Conservation (phyloP, 2,329 filamentous ascomycete species). For the Penicillium sumatraense region DNA sequence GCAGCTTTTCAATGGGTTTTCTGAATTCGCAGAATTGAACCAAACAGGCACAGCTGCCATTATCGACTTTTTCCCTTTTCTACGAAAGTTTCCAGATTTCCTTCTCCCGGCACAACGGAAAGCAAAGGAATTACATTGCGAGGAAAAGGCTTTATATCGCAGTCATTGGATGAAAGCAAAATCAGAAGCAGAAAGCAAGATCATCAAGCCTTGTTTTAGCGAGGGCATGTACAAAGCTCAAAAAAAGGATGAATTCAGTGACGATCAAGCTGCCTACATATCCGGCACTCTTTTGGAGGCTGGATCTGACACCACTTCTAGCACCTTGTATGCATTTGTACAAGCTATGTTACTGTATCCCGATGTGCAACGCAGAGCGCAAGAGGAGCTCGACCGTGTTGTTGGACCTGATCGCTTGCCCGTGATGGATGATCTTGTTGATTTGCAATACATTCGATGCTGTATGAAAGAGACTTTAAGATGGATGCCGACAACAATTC, state of each 20-base stretch:
- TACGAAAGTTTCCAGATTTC: slow-evolving; percentile 52
- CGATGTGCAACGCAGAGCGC: slow-evolving; percentile 54
- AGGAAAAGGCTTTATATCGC: slow-evolving; percentile 50
- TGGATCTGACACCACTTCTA: slow-evolving; percentile 57
- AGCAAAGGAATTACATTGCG: slow-evolving; percentile 48
- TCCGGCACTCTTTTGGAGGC: slow-evolving; percentile 44
- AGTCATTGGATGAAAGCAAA: slow-evolving; percentile 50
- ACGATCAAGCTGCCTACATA: slow-evolving; percentile 40
- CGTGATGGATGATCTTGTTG: slow-evolving; percentile 29
- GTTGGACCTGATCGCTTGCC: slow-evolving; percentile 4
- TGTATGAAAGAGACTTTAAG: slow-evolving; percentile 41
- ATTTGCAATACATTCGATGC: slow-evolving; percentile 39
- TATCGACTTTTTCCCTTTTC: slow-evolving; percentile 52
- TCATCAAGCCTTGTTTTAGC: slow-evolving; percentile 35
- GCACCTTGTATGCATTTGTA: slow-evolving; percentile 55
- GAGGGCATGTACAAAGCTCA: slow-evolving; percentile 34
- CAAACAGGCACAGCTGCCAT: slow-evolving; percentile 49
- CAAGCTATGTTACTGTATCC: slow-evolving; percentile 55
- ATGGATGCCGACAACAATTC: slow-evolving; percentile 50
- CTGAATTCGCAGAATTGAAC: slow-evolving; percentile 49
- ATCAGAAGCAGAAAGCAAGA: slow-evolving; percentile 33
- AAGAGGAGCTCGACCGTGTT: slow-evolving; percentile 41
- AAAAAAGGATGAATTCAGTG: slow-evolving; percentile 35
- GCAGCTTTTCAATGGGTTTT: slow-evolving; percentile 50
- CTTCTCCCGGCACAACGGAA: slow-evolving; percentile 41